Evolutionary conservation across 2,329 filamentous ascomycete genomes (phyloP).

Genomic region (Epichloe aotearoae): DNA sequence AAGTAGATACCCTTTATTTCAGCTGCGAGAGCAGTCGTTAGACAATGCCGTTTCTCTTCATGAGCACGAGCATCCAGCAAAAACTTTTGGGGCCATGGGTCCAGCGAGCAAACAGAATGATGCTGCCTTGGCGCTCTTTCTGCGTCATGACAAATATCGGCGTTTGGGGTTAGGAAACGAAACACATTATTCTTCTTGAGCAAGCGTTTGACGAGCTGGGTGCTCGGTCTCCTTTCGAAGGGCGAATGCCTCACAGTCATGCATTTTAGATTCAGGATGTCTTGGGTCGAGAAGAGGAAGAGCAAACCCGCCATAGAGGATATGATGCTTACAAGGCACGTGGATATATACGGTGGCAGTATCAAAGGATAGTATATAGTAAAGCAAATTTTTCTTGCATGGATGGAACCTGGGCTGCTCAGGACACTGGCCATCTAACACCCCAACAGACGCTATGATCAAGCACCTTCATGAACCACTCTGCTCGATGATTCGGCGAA

Average conservation of each 20-base stretch:
- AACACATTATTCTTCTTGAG: neutral
- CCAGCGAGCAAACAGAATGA: conserved; percentile 8
- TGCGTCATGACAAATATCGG: conserved; percentile 1
- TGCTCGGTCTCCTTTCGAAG: neutral
- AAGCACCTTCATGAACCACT: no score
- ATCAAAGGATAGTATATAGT: no score
- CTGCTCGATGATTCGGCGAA: no score
- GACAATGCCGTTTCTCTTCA: neutral
- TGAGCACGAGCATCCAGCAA: conserved; percentile 3
- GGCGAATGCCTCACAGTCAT: neutral
- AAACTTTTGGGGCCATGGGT: neutral
- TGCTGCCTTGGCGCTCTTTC: neutral
- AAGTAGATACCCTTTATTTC: conserved; percentile 32
- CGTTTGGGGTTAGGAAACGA: conserved; percentile 6
- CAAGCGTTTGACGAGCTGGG: conserved; percentile 3
- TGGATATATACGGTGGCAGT: no score
- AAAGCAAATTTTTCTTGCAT: no score
- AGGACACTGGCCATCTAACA: no score
- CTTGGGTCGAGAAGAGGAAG: neutral
- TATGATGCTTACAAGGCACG: no score
- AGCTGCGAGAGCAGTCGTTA: neutral
- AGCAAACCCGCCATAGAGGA: no score
- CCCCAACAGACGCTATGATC: no score
- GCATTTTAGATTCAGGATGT: neutral
- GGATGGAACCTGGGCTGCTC: no score